Evolutionary conservation across 257 asterid genomes (phyloP).

Genomic region (Ocimum tenuiflorum): DNA sequence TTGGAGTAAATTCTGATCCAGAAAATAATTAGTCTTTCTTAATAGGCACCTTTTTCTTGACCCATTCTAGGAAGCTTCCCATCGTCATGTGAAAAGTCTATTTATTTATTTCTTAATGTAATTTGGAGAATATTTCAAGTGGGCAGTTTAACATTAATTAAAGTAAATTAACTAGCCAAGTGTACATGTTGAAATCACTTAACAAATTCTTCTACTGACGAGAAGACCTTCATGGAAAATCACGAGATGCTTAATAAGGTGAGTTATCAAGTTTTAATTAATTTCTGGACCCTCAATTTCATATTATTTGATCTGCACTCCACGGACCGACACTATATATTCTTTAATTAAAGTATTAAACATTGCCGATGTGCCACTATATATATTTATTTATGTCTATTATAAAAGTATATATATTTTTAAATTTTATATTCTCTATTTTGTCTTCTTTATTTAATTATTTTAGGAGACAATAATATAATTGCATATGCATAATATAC

Average conservation of each 20-base stretch:
- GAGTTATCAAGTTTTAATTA: too few species aligned
- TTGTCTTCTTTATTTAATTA: too few species aligned
- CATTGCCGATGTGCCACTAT: too few species aligned
- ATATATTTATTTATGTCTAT: too few species aligned
- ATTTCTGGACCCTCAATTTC: too few species aligned
- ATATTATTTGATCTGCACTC: too few species aligned
- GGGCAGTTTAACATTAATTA: background rate
- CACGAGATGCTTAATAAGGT: background rate
- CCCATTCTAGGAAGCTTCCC: conserved; percentile 20
- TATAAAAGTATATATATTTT: too few species aligned
- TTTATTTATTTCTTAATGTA: background rate
- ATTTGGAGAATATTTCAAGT: background rate
- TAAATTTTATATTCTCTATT: too few species aligned
- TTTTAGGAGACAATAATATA: too few species aligned
- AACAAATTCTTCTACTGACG: background rate
- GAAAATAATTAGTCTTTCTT: background rate
- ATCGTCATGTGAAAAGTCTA: background rate
- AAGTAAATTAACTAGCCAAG: background rate
- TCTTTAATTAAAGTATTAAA: too few species aligned
- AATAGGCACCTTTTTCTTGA: background rate
- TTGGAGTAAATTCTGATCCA: background rate
- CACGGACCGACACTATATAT: too few species aligned
- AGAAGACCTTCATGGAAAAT: background rate
- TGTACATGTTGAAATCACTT: background rate
- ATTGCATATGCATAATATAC: too few species aligned